A percentile compares a stretch with the other conserved stretches of the same genome.
phyloP scores from a whole-genome alignment of 2,329 filamentous ascomycete species.

The Colletotrichum chlorophyti region DNA sequence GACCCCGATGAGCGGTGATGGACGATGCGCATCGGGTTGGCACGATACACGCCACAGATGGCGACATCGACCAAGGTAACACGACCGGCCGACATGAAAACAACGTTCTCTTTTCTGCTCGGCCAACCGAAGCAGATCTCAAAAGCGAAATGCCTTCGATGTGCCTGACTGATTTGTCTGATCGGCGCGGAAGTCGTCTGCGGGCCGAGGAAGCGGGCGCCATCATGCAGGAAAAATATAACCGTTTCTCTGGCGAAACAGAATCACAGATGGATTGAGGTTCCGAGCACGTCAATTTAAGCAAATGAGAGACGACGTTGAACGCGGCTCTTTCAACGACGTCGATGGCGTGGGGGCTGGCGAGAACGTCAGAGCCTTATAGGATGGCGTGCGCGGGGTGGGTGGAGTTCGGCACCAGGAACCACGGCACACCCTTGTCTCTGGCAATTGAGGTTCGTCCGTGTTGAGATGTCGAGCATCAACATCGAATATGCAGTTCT shows the following conservation, averaged over 20 bases:
- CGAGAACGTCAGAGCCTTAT: conserved; percentile 28
- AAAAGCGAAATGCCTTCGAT: too few relatives aligned
- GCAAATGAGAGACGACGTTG: conserved; percentile 19
- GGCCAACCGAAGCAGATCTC: too few relatives aligned
- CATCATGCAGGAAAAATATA: too few relatives aligned
- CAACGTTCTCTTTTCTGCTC: too few relatives aligned
- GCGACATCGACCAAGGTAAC: too few relatives aligned
- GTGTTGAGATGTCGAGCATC: conserved; percentile 9
- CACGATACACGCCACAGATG: too few relatives aligned
- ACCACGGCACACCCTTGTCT: conserved; percentile 28
- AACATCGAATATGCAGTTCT: not conserved
- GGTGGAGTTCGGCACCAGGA: conserved; percentile 17
- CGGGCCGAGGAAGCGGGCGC: too few relatives aligned
- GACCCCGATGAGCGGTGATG: too few relatives aligned
- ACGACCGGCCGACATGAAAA: too few relatives aligned
- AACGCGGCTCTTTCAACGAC: conserved; percentile 14
- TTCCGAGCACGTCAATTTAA: not conserved
- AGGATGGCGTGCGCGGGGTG: conserved; percentile 29
- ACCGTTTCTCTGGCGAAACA: not conserved
- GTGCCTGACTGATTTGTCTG: too few relatives aligned
- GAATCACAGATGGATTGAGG: not conserved
- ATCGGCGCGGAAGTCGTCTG: too few relatives aligned
- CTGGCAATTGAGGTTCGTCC: conserved; percentile 2
- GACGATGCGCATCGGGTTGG: too few relatives aligned
- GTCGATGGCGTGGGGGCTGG: conserved; percentile 22